These are phyloP conservation scores for Ceratobasidium papillatum DNA, from an alignment of 1,284 basidiomycete species.

Conservation along the genomic window DNA sequence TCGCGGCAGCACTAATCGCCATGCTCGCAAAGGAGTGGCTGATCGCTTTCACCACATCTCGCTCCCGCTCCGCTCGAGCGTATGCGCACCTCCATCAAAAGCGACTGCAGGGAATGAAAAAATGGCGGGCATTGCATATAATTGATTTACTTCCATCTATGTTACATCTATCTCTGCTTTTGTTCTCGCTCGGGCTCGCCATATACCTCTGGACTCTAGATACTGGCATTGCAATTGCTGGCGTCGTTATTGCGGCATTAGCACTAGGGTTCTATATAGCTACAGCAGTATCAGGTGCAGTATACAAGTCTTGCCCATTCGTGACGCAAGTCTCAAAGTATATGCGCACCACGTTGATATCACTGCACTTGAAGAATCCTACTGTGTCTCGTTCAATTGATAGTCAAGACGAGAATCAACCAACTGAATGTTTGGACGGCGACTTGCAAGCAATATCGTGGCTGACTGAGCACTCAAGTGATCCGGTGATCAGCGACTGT, in stretches of 20 bases:
- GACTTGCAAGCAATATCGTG: not conserved
- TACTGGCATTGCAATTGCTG: not conserved
- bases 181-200: conserved; percentile 22
- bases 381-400: not conserved
- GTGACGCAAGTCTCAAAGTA: not conserved
- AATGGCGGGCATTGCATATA: not conserved
- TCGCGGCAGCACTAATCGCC: not conserved
- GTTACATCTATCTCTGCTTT: conserved; percentile 14
- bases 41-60: not conserved
- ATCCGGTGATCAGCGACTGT: not conserved
- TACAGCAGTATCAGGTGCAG: not conserved
- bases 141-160: conserved; percentile 5
- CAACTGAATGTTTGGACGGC: too few species aligned
- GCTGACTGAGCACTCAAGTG: not conserved
- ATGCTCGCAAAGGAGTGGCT: conserved; percentile 35
- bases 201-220: conserved; percentile 16
- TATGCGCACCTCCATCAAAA: not conserved
- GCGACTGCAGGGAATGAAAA: not conserved
- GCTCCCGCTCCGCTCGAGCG: not conserved
- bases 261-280: not conserved
- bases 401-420: too few species aligned
- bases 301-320: not conserved
- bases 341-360: too few species aligned
- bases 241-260: not conserved
- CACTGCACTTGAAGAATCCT: not conserved